Percentiles rank a stretch among this genome's conserved stretches.
Evolutionary conservation across 805 yeast genomes (phyloP).

Genomic region (Candida michaelii): DNA sequence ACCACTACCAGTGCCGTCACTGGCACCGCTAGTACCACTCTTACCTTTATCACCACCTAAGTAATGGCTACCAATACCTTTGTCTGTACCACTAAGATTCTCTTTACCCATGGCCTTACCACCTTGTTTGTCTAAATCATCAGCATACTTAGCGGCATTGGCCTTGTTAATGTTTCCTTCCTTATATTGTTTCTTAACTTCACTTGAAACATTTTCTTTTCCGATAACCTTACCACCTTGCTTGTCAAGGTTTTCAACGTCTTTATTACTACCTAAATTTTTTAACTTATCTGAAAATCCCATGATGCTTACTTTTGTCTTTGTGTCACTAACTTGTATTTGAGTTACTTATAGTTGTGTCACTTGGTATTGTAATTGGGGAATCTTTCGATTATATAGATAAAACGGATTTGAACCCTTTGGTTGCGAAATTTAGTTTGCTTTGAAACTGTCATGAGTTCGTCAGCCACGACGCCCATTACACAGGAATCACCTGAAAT

Average conservation of each 20-base stretch:
- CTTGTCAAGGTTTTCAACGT: slow-evolving; percentile 26
- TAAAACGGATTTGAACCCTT: slow-evolving; percentile 5
- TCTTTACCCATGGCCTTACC: slow-evolving; percentile 21
- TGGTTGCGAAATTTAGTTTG: slow-evolving; percentile 14
- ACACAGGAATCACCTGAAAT: slow-evolving; percentile 1
- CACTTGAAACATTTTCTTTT: slow-evolving; percentile 25
- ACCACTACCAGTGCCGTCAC: slow-evolving; percentile 16
- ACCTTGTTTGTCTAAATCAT: slow-evolving; percentile 19
- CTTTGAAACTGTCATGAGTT: slow-evolving; percentile 10
- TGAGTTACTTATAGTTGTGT: not conserved
- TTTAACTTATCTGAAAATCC: slow-evolving; percentile 39
- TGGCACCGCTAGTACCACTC: slow-evolving; percentile 9
- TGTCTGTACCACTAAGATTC: slow-evolving; percentile 26
- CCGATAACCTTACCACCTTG: slow-evolving; percentile 32
- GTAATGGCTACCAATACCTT: slow-evolving; percentile 30
- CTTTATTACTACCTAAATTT: slow-evolving; percentile 28
- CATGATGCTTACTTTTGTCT: slow-evolving; percentile 27
- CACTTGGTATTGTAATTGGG: no score
- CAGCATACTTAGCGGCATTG: slow-evolving; percentile 29
- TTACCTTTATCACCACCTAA: slow-evolving; percentile 15
- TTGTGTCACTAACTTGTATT: not conserved
- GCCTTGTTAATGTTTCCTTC: slow-evolving; percentile 30
- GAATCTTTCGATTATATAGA: not conserved
- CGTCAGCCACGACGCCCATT: slow-evolving; percentile 4
- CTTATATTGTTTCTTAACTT: slow-evolving; percentile 27